phyloP scores from a whole-genome alignment of 1,284 basidiomycete genomes.

The Ustilago lituana region DNA sequence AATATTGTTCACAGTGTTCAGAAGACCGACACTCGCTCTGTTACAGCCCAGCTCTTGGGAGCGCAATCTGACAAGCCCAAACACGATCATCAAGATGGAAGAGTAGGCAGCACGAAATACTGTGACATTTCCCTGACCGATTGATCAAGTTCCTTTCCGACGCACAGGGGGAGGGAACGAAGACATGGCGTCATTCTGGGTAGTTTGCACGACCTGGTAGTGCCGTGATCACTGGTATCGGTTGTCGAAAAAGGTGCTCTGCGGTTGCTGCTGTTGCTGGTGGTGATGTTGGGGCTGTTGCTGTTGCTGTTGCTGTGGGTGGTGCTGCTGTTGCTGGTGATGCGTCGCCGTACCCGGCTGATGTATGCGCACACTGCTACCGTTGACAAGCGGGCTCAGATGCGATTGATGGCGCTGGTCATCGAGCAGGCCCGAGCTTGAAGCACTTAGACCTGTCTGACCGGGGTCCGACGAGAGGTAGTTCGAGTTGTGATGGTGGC shows the following conservation, averaged over 20 bases:
- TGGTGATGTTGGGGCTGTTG: background rate
- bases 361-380: slow-evolving; percentile 39
- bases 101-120: too few relatives aligned
- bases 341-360: too few relatives aligned
- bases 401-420: slow-evolving; percentile 41
- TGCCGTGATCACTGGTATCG: too few relatives aligned
- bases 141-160: too few relatives aligned
- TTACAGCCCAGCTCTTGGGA: too few relatives aligned
- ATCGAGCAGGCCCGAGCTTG: slow-evolving; percentile 30
- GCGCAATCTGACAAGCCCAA: too few relatives aligned
- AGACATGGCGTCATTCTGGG: too few relatives aligned
- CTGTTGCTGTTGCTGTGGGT: slow-evolving; percentile 21
- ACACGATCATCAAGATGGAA: too few relatives aligned
- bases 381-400: slow-evolving; percentile 39
- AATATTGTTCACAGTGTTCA: too few relatives aligned
- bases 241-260: slow-evolving; percentile 30
- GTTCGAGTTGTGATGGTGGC: slow-evolving; percentile 38
- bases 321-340: slow-evolving; percentile 16
- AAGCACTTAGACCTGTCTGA: slow-evolving; percentile 27
- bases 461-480: slow-evolving; percentile 34
- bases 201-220: slow-evolving; percentile 2
- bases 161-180: too few relatives aligned
- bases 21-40: too few relatives aligned
- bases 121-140: too few relatives aligned
- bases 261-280: slow-evolving; percentile 11